Evolutionary conservation across 1,139 yeast species (phyloP).

Genomic region (Blastobotrys ciferrii): DNA sequence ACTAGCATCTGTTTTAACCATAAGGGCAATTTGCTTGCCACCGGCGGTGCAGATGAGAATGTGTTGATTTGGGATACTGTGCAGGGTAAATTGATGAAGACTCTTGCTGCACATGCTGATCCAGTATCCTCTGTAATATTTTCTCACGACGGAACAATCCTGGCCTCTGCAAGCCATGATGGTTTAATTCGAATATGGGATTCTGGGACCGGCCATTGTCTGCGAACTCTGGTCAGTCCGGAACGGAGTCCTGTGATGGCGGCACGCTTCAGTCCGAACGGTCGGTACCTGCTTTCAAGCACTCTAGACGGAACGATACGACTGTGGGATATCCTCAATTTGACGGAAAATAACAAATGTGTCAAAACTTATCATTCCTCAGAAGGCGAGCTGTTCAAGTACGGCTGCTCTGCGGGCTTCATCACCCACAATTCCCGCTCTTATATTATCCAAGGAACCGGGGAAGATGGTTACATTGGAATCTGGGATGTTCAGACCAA

Average conservation of each 20-base stretch:
- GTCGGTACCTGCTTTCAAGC: conserved; percentile 72
- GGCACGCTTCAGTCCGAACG: conserved; percentile 78
- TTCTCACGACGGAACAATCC: conserved; percentile 75
- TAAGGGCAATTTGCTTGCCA: conserved; percentile 74
- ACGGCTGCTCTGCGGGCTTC: conserved; percentile 25
- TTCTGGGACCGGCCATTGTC: conserved; percentile 83
- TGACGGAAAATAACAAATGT: conserved; percentile 35
- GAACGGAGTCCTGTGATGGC: conserved; percentile 58
- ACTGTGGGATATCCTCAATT: conserved; percentile 60
- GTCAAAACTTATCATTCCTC: conserved; percentile 28
- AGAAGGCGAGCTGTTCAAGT: conserved; percentile 35
- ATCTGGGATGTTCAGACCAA: conserved; percentile 79
- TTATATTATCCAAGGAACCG: conserved; percentile 65
- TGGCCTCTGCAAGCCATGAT: conserved; percentile 87
- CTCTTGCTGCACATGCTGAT: conserved; percentile 90
- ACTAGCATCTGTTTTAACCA: conserved; percentile 67
- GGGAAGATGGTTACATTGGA: conserved; percentile 47
- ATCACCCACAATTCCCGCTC: conserved; percentile 36
- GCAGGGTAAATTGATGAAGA: conserved; percentile 67
- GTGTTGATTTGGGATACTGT: conserved; percentile 86
- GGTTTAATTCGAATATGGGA: conserved; percentile 88
- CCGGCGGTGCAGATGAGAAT: conserved; percentile 90
- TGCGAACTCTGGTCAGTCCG: conserved; percentile 74
- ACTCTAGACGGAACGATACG: conserved; percentile 80
- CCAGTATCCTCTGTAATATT: conserved; percentile 78